Evolutionary conservation across 208 protist species (phyloP).

Genomic region (Trypanosoma mega): DNA sequence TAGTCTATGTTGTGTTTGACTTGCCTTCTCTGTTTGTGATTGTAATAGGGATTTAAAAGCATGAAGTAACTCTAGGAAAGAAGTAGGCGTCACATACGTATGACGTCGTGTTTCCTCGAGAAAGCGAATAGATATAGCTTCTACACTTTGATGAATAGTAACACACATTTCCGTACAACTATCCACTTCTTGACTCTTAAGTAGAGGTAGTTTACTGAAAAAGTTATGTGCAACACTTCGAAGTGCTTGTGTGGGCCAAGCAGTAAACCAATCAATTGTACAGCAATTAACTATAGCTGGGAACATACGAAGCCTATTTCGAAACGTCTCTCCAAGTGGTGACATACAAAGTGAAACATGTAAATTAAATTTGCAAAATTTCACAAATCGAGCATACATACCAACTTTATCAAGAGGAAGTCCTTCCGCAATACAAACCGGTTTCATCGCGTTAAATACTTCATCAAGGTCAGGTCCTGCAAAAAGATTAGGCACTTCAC

Average conservation of each 20-base stretch:
- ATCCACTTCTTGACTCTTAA: slow-evolving; percentile 43
- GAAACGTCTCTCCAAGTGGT: slow-evolving; percentile 95
- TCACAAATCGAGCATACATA: slow-evolving; percentile 95
- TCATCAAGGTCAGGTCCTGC: slow-evolving; percentile 93
- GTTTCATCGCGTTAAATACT: slow-evolving; percentile 93
- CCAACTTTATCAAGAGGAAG: slow-evolving; percentile 93
- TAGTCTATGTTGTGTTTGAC: slow-evolving; percentile 81
- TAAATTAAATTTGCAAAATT: slow-evolving; percentile 92
- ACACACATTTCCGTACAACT: slow-evolving; percentile 92
- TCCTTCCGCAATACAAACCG: slow-evolving; percentile 89
- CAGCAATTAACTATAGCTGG: slow-evolving; percentile 98
- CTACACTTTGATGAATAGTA: slow-evolving; percentile 94
- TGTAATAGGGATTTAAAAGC: slow-evolving; percentile 90
- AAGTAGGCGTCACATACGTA: slow-evolving; percentile 99
- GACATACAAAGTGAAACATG: slow-evolving; percentile 98
- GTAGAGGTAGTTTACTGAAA: slow-evolving; percentile 50
- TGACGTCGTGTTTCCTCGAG: slow-evolving; percentile 91
- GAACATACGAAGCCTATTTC: slow-evolving; percentile 96
- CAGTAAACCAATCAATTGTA: slow-evolving; percentile 99
- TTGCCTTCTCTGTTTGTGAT: slow-evolving; percentile 80
- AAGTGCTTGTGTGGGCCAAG: slow-evolving; percentile 96
- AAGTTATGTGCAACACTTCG: slow-evolving; percentile 91
- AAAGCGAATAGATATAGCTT: slow-evolving; percentile 86
- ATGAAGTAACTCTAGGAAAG: slow-evolving; percentile 96
- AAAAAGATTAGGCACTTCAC: slow-evolving; percentile 98